Conservation (phyloP, 306 rosid genomes). For the Mimosa pudica region DNA sequence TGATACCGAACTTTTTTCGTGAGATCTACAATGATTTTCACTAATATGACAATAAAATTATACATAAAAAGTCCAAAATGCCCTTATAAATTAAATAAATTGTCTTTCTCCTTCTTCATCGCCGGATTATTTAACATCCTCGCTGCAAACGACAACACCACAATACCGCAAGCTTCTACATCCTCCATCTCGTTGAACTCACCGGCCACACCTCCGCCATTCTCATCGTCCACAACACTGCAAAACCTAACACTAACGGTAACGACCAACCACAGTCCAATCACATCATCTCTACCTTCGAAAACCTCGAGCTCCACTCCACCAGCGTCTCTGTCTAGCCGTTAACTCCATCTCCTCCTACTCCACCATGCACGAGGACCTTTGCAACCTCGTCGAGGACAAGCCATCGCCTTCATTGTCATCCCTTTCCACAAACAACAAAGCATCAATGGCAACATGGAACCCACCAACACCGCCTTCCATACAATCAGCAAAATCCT, state of each 20-base stretch:
- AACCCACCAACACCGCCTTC: constrained; percentile 69
- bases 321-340: constrained; percentile 62
- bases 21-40: too few relatives aligned
- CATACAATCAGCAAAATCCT: constrained; percentile 72
- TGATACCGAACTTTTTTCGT: too few relatives aligned
- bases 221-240: constrained; percentile 82
- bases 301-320: constrained; percentile 73
- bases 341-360: constrained; percentile 84
- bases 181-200: constrained; percentile 84
- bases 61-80: too few relatives aligned
- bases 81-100: too few relatives aligned
- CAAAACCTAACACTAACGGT: constrained; percentile 55
- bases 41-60: too few relatives aligned
- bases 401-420: constrained; percentile 70
- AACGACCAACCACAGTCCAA: constrained; percentile 87
- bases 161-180: constrained; percentile 43
- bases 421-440: constrained; percentile 93
- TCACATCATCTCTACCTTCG: constrained; percentile 80
- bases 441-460: constrained; percentile 97
- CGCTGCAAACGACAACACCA: too few relatives aligned
- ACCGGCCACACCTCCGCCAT: constrained; percentile 93
- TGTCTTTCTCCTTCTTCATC: too few relatives aligned
- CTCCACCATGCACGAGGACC: constrained; percentile 90
- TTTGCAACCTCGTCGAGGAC: constrained; percentile 77
- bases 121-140: too few relatives aligned